Percentiles rank a stretch among this genome's conserved stretches.
Evolutionary conservation across 2,329 filamentous ascomycete species (phyloP).

Genomic region (Neopestalotiopsis sp.): DNA sequence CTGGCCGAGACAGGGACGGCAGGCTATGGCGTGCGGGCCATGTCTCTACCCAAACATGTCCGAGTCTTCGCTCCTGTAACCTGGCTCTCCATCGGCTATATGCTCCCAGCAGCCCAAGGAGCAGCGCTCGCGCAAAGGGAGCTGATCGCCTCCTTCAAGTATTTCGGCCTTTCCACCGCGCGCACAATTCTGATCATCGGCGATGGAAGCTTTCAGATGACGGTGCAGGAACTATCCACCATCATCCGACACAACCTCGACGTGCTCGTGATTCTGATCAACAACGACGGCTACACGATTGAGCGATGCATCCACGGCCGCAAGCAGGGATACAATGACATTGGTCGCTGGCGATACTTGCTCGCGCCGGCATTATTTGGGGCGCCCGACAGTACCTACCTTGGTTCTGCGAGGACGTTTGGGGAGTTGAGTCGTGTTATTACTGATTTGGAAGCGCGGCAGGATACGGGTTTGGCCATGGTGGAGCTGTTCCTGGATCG

Average conservation of each 20-base stretch:
- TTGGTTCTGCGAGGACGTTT: neutral
- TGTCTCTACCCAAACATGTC: constrained; percentile 54
- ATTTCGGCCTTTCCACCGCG: constrained; percentile 23
- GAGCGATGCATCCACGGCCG: constrained; percentile 63
- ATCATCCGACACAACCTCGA: constrained; percentile 62
- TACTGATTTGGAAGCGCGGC: constrained; percentile 11
- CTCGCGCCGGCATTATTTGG: constrained; percentile 56
- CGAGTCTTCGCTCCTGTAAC: constrained; percentile 56
- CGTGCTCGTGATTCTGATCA: constrained; percentile 58
- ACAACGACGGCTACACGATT: constrained; percentile 66
- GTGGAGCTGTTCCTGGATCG: constrained; percentile 39
- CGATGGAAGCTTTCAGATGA: constrained; percentile 71
- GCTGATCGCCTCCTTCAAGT: constrained; percentile 28
- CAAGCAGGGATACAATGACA: constrained; percentile 59
- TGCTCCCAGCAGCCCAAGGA: constrained; percentile 62
- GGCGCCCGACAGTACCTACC: constrained; percentile 33
- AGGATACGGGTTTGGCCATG: constrained; percentile 36
- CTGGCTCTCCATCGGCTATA: constrained; percentile 67
- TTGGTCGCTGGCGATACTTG: constrained; percentile 57
- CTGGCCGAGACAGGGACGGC: constrained; percentile 65
- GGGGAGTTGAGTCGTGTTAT: neutral
- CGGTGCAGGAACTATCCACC: constrained; percentile 68
- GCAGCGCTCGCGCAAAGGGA: constrained; percentile 61
- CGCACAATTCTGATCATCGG: constrained; percentile 65
- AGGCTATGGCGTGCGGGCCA: constrained; percentile 57